Evolutionary conservation across 2,329 filamentous ascomycete genomes (phyloP).

Genomic region (Botrytis fragariae): DNA sequence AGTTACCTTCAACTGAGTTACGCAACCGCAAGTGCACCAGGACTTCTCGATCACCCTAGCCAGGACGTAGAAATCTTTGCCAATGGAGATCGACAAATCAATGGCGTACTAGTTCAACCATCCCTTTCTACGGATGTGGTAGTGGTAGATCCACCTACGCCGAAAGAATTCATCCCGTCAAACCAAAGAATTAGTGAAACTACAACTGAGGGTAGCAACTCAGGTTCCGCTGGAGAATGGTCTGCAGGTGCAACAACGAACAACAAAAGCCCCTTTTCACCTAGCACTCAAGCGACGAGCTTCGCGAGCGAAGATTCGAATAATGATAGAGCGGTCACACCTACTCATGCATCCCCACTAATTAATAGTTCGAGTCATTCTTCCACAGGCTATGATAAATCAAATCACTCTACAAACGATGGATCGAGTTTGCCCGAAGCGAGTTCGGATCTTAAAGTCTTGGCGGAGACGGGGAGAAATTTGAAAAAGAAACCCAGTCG

Average conservation of each 20-base stretch:
- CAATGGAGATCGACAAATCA: conserved; percentile 20
- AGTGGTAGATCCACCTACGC: conserved; percentile 28
- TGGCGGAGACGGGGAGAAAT: conserved; percentile 48
- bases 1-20: conserved; percentile 38
- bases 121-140: conserved; percentile 35
- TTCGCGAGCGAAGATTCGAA: conserved; percentile 52
- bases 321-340: conserved; percentile 23
- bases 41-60: conserved; percentile 24
- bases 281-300: conserved; percentile 64
- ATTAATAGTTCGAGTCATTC: conserved; percentile 35
- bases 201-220: conserved; percentile 58
- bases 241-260: conserved; percentile 61
- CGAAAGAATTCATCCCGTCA: conserved; percentile 23
- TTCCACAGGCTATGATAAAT: conserved; percentile 17
- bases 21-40: conserved; percentile 30
- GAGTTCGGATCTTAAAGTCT: conserved; percentile 36
- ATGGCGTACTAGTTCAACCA: conserved; percentile 24
- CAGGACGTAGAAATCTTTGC: conserved; percentile 15
- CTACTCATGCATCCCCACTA: conserved; percentile 26
- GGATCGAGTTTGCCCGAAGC: conserved; percentile 18
- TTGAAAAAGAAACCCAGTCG: conserved; percentile 62
- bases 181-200: conserved; percentile 59
- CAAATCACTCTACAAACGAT: conserved; percentile 20
- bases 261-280: conserved; percentile 62
- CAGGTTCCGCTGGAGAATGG: conserved; percentile 57